A percentile compares a stretch with the other conserved stretches of the same genome.
Evolutionary conservation across 176 grass and related monocot species (phyloP).

Genomic region (Carex scoparia): DNA sequence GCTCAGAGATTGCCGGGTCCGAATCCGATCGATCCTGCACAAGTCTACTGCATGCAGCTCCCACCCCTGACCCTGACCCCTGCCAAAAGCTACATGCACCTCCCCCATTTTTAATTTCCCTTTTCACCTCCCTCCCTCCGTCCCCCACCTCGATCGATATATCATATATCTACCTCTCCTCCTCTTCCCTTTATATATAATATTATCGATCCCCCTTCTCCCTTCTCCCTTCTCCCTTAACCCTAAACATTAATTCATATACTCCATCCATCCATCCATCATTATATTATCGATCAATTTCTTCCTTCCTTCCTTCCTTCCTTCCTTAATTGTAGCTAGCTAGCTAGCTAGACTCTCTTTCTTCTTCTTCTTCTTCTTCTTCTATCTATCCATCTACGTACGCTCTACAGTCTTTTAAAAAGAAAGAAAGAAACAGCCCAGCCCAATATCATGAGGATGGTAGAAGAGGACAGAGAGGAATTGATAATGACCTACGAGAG

Average conservation of each 20-base stretch:
- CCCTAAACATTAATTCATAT: neutral
- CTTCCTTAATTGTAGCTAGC: no score
- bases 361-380: neutral
- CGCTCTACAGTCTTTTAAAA: neutral
- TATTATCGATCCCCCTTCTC: no score
- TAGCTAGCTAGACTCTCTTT: neutral
- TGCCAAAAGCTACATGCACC: conserved; percentile 52
- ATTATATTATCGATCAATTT: neutral
- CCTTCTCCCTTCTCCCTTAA: neutral
- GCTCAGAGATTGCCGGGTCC: conserved; percentile 53
- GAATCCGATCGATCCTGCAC: conserved; percentile 16
- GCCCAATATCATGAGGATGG: conserved; percentile 29
- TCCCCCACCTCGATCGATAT: neutral
- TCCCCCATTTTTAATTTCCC: conserved; percentile 20
- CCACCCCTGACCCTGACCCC: neutral
- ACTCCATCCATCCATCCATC: neutral
- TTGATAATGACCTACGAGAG: conserved; percentile 52
- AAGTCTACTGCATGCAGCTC: conserved; percentile 16
- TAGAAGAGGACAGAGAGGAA: conserved; percentile 21
- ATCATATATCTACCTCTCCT: neutral
- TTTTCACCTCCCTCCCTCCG: conserved; percentile 35
- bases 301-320: neutral
- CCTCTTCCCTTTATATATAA: neutral
- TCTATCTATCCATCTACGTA: neutral
- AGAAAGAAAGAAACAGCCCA: neutral